phyloP scores from a whole-genome alignment of 2,329 filamentous ascomycete genomes.

The Penicillium sp. region DNA sequence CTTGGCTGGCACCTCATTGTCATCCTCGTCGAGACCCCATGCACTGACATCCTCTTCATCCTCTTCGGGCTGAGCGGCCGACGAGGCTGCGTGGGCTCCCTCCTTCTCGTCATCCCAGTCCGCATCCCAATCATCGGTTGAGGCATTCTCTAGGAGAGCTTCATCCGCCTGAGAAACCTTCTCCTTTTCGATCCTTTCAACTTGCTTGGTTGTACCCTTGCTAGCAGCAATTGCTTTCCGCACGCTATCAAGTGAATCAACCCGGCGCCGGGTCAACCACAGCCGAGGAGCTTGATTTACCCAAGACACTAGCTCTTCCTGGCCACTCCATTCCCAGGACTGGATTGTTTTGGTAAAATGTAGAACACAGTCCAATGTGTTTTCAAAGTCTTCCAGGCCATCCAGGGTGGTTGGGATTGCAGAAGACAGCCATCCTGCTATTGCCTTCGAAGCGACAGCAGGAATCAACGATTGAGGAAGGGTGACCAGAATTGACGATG shows the following conservation, averaged over 20 bases:
- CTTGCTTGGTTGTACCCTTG: conserved; percentile 65
- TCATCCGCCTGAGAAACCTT: conserved; percentile 70
- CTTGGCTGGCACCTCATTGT: conserved; percentile 19
- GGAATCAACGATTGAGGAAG: conserved; percentile 71
- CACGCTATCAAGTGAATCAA: conserved; percentile 73
- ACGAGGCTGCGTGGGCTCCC: conserved; percentile 27
- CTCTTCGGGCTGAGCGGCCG: conserved; percentile 22
- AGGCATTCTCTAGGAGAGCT: conserved; percentile 58
- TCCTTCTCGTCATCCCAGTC: conserved; percentile 74
- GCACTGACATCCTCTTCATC: conserved; percentile 50
- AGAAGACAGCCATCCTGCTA: conserved; percentile 71
- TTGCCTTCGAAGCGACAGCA: conserved; percentile 65
- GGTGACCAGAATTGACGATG: conserved; percentile 48
- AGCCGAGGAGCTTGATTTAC: conserved; percentile 73
- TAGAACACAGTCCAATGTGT: conserved; percentile 63
- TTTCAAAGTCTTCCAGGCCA: conserved; percentile 70
- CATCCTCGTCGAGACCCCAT: conserved; percentile 52
- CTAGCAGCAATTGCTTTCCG: conserved; percentile 67
- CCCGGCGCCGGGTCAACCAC: conserved; percentile 83
- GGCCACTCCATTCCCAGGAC: conserved; percentile 61
- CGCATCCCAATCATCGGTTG: conserved; percentile 68
- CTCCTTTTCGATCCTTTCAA: conserved; percentile 83
- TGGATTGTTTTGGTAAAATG: conserved; percentile 65
- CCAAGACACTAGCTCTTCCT: conserved; percentile 71
- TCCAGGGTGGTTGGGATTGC: conserved; percentile 73